These are phyloP conservation scores for Sphenostylis stenocarpa DNA, from an alignment of 306 rosid species.

Conservation along the genomic window DNA sequence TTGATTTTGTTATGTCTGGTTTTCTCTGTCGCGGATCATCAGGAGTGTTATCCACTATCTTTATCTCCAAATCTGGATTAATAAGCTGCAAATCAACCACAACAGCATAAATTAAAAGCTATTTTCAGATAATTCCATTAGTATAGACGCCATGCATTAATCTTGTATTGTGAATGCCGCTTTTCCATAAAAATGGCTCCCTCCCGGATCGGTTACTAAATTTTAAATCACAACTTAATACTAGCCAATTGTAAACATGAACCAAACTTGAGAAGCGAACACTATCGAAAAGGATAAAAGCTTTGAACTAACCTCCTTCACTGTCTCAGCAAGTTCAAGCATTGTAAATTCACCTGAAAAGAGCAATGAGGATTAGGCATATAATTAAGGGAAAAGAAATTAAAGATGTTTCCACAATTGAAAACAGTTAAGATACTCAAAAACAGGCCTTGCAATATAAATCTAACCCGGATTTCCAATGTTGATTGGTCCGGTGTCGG, in stretches of 20 bases:
- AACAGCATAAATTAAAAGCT: not conserved
- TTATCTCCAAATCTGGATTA: conserved; percentile 67
- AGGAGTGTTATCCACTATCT: conserved; percentile 79
- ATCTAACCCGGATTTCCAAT: conserved; percentile 83
- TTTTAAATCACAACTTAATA: not conserved
- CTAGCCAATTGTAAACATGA: not conserved
- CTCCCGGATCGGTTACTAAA: no score
- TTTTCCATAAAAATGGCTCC: no score
- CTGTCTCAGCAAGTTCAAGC: conserved; percentile 90
- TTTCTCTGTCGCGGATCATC: conserved; percentile 87
- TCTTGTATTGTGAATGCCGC: not conserved
- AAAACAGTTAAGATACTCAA: conserved; percentile 27
- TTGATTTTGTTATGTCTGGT: conserved; percentile 76
- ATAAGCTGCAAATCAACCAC: conserved; percentile 56
- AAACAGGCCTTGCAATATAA: not conserved
- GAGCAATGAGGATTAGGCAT: not conserved
- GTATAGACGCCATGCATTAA: not conserved
- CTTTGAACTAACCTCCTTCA: conserved; percentile 75
- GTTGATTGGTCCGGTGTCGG: conserved; percentile 78
- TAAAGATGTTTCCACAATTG: not conserved
- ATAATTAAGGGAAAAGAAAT: conserved; percentile 10
- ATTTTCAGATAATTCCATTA: not conserved
- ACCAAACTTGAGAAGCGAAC: not conserved
- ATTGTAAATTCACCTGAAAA: conserved; percentile 92
- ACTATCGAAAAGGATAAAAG: conserved; percentile 1